A percentile compares a stretch with the other conserved stretches of the same genome.
phyloP scores from a whole-genome alignment of 345 rosid genomes.

The Corymbia maculata region DNA sequence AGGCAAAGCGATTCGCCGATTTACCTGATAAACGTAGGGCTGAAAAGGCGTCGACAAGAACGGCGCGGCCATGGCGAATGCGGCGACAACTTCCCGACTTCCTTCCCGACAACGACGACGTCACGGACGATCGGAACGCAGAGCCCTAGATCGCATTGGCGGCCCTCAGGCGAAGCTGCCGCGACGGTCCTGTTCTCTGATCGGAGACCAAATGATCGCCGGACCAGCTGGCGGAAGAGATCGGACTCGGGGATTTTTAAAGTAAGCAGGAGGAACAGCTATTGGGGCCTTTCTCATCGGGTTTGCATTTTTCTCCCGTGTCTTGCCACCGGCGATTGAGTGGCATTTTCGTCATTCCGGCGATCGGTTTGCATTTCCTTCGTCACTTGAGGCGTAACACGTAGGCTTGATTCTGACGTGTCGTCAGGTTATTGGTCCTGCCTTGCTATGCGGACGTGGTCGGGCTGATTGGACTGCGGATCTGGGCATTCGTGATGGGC shows the following conservation, averaged over 20 bases:
- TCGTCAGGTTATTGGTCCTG: not conserved
- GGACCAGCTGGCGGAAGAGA: not conserved
- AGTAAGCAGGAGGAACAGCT: not conserved
- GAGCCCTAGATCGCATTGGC: not conserved
- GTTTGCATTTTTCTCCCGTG: not conserved
- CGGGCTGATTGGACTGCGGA: not conserved
- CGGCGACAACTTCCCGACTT: not conserved
- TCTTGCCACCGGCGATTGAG: not conserved
- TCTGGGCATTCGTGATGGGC: not conserved
- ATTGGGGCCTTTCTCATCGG: not conserved
- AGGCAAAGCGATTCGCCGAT: not conserved
- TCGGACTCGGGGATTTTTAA: not conserved
- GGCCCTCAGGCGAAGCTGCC: not conserved
- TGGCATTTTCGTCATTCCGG: not conserved
- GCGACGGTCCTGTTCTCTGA: not conserved
- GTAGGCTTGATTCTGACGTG: not conserved
- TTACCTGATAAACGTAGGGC: constrained; percentile 95
- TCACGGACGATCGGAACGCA: not conserved
- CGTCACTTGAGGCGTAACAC: not conserved
- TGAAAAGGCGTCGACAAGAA: constrained; percentile 97
- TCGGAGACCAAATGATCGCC: not conserved
- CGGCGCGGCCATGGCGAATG: constrained; percentile 77
- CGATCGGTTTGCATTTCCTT: not conserved
- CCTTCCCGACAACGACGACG: not conserved
- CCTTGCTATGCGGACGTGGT: not conserved